Evolutionary conservation across 2,329 filamentous ascomycete species (phyloP), one percentile per base, ranked within the genome.

Genomic region (Cadophora gregata): DNA sequence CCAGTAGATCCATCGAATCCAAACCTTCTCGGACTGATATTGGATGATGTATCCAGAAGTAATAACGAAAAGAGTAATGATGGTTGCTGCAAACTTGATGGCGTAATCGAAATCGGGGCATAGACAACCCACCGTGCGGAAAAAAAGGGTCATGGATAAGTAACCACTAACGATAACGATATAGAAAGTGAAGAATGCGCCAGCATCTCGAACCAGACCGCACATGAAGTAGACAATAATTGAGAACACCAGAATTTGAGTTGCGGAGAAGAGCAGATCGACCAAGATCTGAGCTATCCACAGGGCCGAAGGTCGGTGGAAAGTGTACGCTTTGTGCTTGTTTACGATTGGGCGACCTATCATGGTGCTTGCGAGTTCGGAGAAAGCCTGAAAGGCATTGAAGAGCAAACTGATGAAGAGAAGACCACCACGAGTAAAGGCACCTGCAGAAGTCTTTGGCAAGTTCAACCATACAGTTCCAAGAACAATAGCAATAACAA

Each of bases 381-480:
- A 87, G 75, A 96, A 94, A 27, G 93, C 91, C 75, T 93, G 89
- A 78, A 96, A 95, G n/a, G 91, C 90, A 77, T 95, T 95, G 84
- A 95, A 95, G 4, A 96, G 80, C 1, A 96, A 85, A 25, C 90
- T 83, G 63, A 93, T 88, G 80, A 96, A 96, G 60, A 96, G 82
- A 1, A 95, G 85, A 81, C 92, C 93, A 69, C 92, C 92, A 76
- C 93, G 88, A 71, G 89, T 91, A 79, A 96, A 96, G 3, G 92
- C 91, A 47, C 89, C 92, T 36, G 87, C 86, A 0, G 86, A 88
- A 0, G 84, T 88, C 61, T 87, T 78, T 0, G 88, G 87, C 38
- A 93, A 85, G 42, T 93, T 82, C 66, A 93, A 84, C 82, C 90
- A 97, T 4, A 96, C 88, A 0, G 92, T 93, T 72, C 93, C 93